Base-by-base conservation (phyloP, 768 basidiomycete species). In the Amanita muscaria region DNA sequence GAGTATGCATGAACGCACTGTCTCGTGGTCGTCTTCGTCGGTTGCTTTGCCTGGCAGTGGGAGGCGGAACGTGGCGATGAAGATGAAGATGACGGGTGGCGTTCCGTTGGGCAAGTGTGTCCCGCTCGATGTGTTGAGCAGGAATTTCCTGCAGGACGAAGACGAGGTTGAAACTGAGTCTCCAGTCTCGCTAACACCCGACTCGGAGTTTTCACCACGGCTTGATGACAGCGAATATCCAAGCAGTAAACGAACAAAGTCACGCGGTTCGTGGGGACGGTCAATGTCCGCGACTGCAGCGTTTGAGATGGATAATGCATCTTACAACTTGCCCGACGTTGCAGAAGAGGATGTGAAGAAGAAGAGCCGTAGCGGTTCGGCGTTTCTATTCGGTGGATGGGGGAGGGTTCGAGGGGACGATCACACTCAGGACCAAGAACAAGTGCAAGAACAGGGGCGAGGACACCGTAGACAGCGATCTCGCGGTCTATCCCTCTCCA, bases 101-200 rank as follows among this genome's bases (percentile, higher is more conserved):
- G 8, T 37, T 7, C 34, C 44, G 15, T 16, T 45, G 10, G 23
- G 35, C 2, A 45, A 45, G 44, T 45, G 44, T n/a, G 44, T 45
- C 16, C 44, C 44, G 25, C 29, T 45, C 18, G 29, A 39, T 29
- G 44, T 45, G 2, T 35, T 45, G 34, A 39, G 36, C 27, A 23
- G 44, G n/a, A 45, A 38, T 14, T 38, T 45, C 35, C n/a, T n/a
- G n/a, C n/a, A n/a, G n/a, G n/a, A n/a, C n/a, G 37, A 42, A 22
- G 32, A 12, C 38, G 36, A 23, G 15, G 25, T 38, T 12, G 35
- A 45, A 7, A 22, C 6, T n/a, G 44, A 39, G n/a, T 29, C 27
- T 6, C 27, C 27, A 29, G 6, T 9, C 25, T 25, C 3, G 27
- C 12, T 8, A 18, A 7, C 30, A 18, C 44, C 35, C 29, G 18